Evolutionary conservation across 202 grass and related monocot species (phyloP).

Genomic region (Schoenoplectus tabernaemontani): DNA sequence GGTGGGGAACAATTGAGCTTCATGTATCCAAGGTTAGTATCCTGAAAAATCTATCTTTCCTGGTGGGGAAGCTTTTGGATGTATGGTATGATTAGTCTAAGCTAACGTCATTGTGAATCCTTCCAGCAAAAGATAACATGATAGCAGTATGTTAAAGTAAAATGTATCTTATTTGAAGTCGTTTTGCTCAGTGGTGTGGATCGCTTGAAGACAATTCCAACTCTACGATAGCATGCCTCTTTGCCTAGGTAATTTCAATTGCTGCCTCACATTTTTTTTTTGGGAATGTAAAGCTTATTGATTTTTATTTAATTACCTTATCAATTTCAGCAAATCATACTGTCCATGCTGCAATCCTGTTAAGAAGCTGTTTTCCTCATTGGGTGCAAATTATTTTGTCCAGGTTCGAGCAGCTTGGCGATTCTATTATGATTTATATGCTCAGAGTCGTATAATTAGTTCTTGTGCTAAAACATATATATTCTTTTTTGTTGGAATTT

Average conservation of each 20-base stretch:
- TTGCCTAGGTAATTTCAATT: conserved; percentile 65
- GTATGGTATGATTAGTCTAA: background rate
- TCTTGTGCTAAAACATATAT: too few relatives aligned
- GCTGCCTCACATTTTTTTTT: too few relatives aligned
- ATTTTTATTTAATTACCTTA: too few relatives aligned
- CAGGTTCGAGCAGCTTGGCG: too few relatives aligned
- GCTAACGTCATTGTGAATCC: background rate
- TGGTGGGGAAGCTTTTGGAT: background rate
- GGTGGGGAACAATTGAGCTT: conserved; percentile 61
- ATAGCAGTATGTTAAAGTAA: background rate
- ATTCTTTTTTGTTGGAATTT: too few relatives aligned
- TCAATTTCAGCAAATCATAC: too few relatives aligned
- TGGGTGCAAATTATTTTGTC: too few relatives aligned
- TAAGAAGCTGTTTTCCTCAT: too few relatives aligned
- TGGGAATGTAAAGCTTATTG: too few relatives aligned
- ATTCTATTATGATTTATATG: too few relatives aligned
- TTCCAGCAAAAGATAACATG: background rate
- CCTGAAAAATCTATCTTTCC: background rate
- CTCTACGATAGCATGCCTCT: conserved; percentile 58
- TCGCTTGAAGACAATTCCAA: conserved; percentile 64
- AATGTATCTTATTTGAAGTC: conserved; percentile 2
- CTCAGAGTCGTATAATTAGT: too few relatives aligned
- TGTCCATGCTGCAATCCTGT: too few relatives aligned
- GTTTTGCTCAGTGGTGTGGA: conserved; percentile 67
- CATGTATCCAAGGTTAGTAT: conserved; percentile 67